phyloP scores from a whole-genome alignment of 2,329 filamentous ascomycete species.

The Blastomyces gilchristii region DNA sequence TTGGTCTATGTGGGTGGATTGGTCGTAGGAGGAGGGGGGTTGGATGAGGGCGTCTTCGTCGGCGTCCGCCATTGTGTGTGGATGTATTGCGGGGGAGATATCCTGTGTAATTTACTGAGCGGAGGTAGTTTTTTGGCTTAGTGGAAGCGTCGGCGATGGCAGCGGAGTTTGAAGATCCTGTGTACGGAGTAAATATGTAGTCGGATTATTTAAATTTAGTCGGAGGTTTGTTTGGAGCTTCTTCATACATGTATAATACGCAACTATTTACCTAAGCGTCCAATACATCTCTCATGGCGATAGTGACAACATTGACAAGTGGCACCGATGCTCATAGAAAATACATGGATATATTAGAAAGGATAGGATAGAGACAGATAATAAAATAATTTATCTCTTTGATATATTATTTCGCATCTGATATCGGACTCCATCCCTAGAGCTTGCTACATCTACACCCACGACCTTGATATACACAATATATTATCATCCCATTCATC shows the following conservation, averaged over 20 bases:
- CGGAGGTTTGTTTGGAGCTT: too few species aligned
- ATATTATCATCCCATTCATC: background rate
- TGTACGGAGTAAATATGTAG: too few species aligned
- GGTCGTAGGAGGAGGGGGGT: conserved; percentile 19
- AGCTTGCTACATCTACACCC: too few species aligned
- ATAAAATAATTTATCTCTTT: too few species aligned
- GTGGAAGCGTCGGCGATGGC: background rate
- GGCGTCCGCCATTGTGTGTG: conserved; percentile 28
- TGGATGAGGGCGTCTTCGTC: conserved; percentile 34
- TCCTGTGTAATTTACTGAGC: background rate
- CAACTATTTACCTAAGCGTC: too few species aligned
- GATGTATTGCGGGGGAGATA: background rate
- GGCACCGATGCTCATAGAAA: too few species aligned
- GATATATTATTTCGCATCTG: background rate
- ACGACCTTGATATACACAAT: background rate
- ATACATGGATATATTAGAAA: background rate
- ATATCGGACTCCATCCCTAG: background rate
- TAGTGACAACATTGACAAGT: too few species aligned
- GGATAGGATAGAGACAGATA: background rate
- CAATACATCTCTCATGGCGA: too few species aligned
- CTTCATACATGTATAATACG: too few species aligned
- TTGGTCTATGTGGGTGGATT: conserved; percentile 41
- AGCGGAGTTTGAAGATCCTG: background rate
- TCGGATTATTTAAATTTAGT: too few species aligned
- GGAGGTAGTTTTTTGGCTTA: background rate